Evolutionary conservation across 2,329 filamentous ascomycete genomes (phyloP).

Genomic region (Cordyceps farinosa): DNA sequence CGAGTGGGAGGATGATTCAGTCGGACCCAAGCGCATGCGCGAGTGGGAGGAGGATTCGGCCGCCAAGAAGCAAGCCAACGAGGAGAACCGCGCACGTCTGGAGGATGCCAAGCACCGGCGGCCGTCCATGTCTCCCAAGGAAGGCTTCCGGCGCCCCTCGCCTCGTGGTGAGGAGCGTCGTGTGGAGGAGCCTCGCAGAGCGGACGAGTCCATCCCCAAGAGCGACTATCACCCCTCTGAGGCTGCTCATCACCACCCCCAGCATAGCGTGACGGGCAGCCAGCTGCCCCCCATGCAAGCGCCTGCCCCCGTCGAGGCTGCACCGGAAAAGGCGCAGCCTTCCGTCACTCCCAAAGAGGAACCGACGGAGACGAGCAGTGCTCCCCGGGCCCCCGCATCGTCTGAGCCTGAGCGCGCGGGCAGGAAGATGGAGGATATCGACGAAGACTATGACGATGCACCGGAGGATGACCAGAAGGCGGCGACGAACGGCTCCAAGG

Average conservation of each 20-base stretch:
- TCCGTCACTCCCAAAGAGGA: conserved; percentile 54
- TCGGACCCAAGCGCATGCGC: conserved; percentile 74
- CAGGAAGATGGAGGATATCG: conserved; percentile 95
- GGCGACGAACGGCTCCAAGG: conserved; percentile 41
- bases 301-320: conserved; percentile 42
- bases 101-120: conserved; percentile 81
- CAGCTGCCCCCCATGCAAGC: conserved; percentile 61
- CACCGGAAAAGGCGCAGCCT: conserved; percentile 45
- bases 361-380: conserved; percentile 39
- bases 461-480: conserved; percentile 77
- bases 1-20: conserved; percentile 86
- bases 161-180: conserved; percentile 67
- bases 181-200: conserved; percentile 52
- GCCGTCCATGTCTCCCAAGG: conserved; percentile 68
- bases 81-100: conserved; percentile 80
- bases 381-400: conserved; percentile 46
- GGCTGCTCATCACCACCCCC: conserved; percentile 71
- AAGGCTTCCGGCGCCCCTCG: conserved; percentile 72
- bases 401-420: conserved; percentile 77
- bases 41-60: conserved; percentile 88
- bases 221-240: conserved; percentile 79
- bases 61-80: conserved; percentile 81
- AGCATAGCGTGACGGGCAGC: conserved; percentile 51
- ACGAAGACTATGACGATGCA: conserved; percentile 96
- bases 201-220: conserved; percentile 32